Evolutionary conservation across 768 basidiomycete species (phyloP).

Genomic region (Tremella fuciformis): DNA sequence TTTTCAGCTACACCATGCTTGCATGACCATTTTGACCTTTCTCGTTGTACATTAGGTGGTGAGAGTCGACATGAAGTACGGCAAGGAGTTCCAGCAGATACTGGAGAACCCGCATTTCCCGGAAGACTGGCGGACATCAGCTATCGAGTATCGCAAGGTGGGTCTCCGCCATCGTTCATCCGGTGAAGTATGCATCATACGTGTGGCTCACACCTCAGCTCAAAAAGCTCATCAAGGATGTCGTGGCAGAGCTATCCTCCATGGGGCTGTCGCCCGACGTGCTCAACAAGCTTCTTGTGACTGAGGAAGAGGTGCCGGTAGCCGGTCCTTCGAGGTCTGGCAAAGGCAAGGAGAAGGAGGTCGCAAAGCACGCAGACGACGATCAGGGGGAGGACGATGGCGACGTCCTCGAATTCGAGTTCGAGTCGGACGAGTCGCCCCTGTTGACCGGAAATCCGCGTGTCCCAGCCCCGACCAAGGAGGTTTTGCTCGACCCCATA

Average conservation of each 20-base stretch:
- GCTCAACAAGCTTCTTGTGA: constrained; percentile 53
- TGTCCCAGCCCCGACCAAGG: constrained; percentile 7
- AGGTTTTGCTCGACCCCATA: constrained; percentile 30
- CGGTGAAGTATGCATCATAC: neutral
- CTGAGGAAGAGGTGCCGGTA: constrained; percentile 27
- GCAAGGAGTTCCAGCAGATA: constrained; percentile 54
- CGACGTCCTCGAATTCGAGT: constrained; percentile 48
- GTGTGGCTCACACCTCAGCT: constrained; percentile 57
- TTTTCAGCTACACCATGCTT: too few species aligned
- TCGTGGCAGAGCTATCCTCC: constrained; percentile 71
- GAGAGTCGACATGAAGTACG: constrained; percentile 51
- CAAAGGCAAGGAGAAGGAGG: constrained; percentile 1
- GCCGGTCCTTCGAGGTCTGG: neutral
- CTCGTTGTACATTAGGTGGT: too few species aligned
- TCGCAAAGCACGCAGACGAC: neutral
- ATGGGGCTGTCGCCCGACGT: constrained; percentile 61
- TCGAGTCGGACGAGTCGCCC: constrained; percentile 33
- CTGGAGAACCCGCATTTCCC: constrained; percentile 60
- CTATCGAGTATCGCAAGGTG: constrained; percentile 81
- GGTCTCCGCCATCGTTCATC: constrained; percentile 8
- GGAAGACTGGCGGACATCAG: constrained; percentile 69
- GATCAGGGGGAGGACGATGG: constrained; percentile 13
- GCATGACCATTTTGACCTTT: too few species aligned
- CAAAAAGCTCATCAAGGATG: constrained; percentile 82
- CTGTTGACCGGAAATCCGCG: constrained; percentile 13